Percentiles rank a stretch among this genome's conserved stretches.
Evolutionary conservation across 192 early-diverging fungal species (phyloP).

Genomic region (Coemansia reversa): DNA sequence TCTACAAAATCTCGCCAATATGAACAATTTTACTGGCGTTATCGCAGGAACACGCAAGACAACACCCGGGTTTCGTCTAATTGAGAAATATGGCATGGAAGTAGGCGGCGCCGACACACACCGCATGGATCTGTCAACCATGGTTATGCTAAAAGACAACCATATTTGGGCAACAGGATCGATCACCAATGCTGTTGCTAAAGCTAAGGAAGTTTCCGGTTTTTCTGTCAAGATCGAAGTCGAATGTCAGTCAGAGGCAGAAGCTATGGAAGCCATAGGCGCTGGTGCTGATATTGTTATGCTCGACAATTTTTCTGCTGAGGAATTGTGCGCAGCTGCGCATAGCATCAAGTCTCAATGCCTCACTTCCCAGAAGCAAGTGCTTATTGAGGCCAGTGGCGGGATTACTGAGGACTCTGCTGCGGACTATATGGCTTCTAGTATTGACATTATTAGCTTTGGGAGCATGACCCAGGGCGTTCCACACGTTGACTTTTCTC

Average conservation of each 20-base stretch:
- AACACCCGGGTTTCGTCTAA: slow-evolving; percentile 94
- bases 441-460: slow-evolving; percentile 91
- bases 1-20: slow-evolving; percentile 62
- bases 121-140: slow-evolving; percentile 92
- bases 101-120: slow-evolving; percentile 97
- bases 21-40: slow-evolving; percentile 73
- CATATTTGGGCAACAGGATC: slow-evolving; percentile 95
- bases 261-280: slow-evolving; percentile 93
- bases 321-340: slow-evolving; percentile 64
- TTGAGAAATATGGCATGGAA: slow-evolving; percentile 97
- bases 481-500: slow-evolving; percentile 94
- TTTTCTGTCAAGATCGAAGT: slow-evolving; percentile 97
- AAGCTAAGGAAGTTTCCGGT: slow-evolving; percentile 79
- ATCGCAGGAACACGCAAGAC: slow-evolving; percentile 97
- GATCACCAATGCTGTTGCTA: slow-evolving; percentile 83
- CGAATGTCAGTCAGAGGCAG: slow-evolving; percentile 88
- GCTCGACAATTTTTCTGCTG: slow-evolving; percentile 91
- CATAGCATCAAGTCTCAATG: slow-evolving; percentile 75
- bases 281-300: slow-evolving; percentile 98
- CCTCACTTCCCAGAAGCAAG: slow-evolving; percentile 53
- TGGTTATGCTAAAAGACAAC: slow-evolving; percentile 99
- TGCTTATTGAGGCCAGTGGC: slow-evolving; percentile 93
- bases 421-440: slow-evolving; percentile 71
- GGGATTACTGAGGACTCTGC: slow-evolving; percentile 90
- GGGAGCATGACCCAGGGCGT: slow-evolving; percentile 92